These are phyloP conservation scores for Stagonosporopsis rhizophila DNA, from an alignment of 2,329 filamentous ascomycete species.

Conservation along the genomic window DNA sequence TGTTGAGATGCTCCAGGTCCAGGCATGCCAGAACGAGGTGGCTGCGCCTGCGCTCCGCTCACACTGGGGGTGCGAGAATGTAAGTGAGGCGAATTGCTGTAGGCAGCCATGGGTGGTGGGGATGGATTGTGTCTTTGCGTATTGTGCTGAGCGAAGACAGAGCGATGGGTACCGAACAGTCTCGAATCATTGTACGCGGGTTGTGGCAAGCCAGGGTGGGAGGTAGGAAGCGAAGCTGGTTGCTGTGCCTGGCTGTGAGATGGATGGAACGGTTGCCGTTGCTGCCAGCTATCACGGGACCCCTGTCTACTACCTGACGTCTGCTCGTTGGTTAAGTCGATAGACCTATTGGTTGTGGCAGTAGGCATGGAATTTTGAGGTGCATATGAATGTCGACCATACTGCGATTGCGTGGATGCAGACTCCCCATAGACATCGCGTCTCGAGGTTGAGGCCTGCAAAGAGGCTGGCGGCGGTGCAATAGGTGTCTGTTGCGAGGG, in stretches of 20 bases:
- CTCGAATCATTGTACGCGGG: constrained; percentile 32
- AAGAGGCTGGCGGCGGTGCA: constrained; percentile 39
- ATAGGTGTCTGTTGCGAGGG: constrained; percentile 44
- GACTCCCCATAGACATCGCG: constrained; percentile 37
- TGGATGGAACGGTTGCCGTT: constrained; percentile 36
- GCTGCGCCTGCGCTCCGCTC: constrained; percentile 36
- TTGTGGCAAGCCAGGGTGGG: constrained; percentile 38
- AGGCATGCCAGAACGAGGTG: constrained; percentile 34
- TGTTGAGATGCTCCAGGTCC: constrained; percentile 31
- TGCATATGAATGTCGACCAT: constrained; percentile 36
- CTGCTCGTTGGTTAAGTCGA: constrained; percentile 45
- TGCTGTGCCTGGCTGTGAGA: constrained; percentile 39
- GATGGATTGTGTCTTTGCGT: constrained; percentile 42
- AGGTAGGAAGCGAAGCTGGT: constrained; percentile 32
- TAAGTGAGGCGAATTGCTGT: constrained; percentile 43
- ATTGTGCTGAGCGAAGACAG: constrained; percentile 46
- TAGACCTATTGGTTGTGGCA: constrained; percentile 31
- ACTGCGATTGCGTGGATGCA: constrained; percentile 34
- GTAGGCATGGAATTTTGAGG: constrained; percentile 36
- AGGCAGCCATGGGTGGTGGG: constrained; percentile 40
- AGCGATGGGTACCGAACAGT: constrained; percentile 37
- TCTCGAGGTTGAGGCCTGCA: constrained; percentile 35
- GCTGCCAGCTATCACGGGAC: constrained; percentile 42
- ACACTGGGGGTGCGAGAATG: constrained; percentile 47
- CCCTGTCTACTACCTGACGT: constrained; percentile 23